Base-by-base conservation (phyloP, 169 alveolate species). In the Eimeria mitis region DNA sequence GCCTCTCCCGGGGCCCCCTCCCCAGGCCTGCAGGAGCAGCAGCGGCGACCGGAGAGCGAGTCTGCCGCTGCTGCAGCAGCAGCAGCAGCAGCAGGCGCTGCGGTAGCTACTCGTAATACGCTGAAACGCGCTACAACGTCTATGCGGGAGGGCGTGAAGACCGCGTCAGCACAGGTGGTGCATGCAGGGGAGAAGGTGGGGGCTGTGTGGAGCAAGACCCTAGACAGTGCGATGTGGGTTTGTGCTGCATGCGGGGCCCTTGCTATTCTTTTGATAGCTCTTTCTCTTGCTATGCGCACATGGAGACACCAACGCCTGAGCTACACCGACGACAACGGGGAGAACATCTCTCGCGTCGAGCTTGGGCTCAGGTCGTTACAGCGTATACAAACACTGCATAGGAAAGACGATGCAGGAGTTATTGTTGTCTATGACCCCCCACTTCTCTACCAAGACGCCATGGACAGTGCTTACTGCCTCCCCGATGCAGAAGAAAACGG, bases 101-200 rank as follows among this genome's bases (percentile, higher is more conserved):
- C 88, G 2, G 65, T 37, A 28, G 34, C 88, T 13, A 65, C 88
- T 40, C 52, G 59, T 9, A 37, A 47, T 52, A 78, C 52, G 6
- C 63, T 78, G 40, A 37, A 40, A 19, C 52, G 59, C 25, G 88
- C 88, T 21, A 78, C 88, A 28, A 40, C 88, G 11, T 3, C 88
- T 2, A 78, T 78, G 88, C 14, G 52, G 31, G 88, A 47, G 6
- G 88, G 88, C 1, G 88, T 78, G 56, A 40, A 42, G 88, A 19
- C 44, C 0, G 88, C 88, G 1, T 78, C 88, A 19, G 40, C 59
- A 14, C 88, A 78, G 63, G 88, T 78, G n/a, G 88, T 42, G 63
- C 56, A 42, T 78, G 88, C 88, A 42, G 88, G 88, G 13, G 88
- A 78, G 65, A 78, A 40, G 31, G 88, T 78, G 31, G 88, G 88